Conservation (phyloP, 108 stramenopile species). For the Chaetoceros muelleri region DNA sequence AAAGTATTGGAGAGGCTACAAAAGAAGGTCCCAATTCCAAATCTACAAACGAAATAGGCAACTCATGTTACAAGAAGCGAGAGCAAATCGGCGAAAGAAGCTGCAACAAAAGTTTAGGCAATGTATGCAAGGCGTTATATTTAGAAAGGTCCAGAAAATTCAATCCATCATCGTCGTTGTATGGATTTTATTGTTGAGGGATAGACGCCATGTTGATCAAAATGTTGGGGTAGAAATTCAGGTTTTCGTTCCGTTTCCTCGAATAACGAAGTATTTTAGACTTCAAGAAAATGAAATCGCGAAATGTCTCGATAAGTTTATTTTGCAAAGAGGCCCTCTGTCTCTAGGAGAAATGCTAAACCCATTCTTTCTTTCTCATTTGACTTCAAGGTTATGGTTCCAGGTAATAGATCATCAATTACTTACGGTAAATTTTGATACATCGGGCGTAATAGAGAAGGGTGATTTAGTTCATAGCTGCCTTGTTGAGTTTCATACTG, state of each 20-base stretch:
- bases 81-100: background rate
- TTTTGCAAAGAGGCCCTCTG: conserved; percentile 17
- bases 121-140: conserved; percentile 4
- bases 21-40: background rate
- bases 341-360: conserved; percentile 32
- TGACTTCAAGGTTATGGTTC: conserved; percentile 7
- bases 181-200: conserved; percentile 15
- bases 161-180: conserved; percentile 17
- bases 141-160: conserved; percentile 15
- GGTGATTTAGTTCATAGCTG: conserved; percentile 21
- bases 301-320: conserved; percentile 23
- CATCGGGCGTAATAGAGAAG: conserved; percentile 26
- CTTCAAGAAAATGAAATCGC: conserved; percentile 21
- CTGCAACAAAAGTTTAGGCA: background rate
- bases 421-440: conserved; percentile 29
- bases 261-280: conserved; percentile 20
- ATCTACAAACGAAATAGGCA: background rate
- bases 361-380: background rate
- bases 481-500: conserved; percentile 9
- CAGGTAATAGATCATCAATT: conserved; percentile 14
- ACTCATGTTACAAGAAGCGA: background rate
- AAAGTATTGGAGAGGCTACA: conserved; percentile 18
- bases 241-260: conserved; percentile 28
- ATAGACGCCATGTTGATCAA: conserved; percentile 7
- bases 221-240: conserved; percentile 12